Conservation (phyloP, 2,329 filamentous ascomycete genomes). For the Hymenotorrendiella dingleyae region DNA sequence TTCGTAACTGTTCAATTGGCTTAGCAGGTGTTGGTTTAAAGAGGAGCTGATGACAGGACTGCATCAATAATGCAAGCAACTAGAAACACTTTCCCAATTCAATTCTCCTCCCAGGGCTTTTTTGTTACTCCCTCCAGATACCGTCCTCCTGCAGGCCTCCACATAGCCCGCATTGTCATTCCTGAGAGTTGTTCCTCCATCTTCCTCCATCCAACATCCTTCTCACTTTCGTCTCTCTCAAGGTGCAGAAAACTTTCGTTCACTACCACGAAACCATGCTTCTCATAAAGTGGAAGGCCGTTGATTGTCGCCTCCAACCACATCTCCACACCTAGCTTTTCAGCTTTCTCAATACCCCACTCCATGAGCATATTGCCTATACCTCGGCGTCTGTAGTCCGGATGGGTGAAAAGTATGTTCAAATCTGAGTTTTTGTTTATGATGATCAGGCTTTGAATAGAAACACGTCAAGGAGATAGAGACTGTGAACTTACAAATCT, state of each 20-base stretch:
- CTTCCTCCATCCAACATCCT: background rate
- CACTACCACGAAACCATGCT: background rate
- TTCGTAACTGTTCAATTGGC: too few relatives aligned
- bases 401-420: background rate
- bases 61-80: too few relatives aligned
- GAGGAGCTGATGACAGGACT: too few relatives aligned
- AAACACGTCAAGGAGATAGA: background rate
- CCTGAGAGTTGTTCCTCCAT: background rate
- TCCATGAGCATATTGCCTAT: background rate
- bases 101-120: background rate
- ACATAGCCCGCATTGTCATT: background rate
- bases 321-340: background rate
- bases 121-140: background rate
- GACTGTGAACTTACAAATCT: background rate
- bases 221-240: background rate
- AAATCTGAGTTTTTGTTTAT: too few relatives aligned
- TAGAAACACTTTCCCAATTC: too few relatives aligned
- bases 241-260: background rate
- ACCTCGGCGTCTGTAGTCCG: background rate
- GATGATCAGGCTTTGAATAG: background rate
- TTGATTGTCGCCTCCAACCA: background rate
- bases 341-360: conserved; percentile 1
- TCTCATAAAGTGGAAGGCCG: background rate
- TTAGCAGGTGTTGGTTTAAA: too few relatives aligned
- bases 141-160: background rate